Percentiles rank a stretch among this genome's conserved stretches.
phyloP scores from a whole-genome alignment of 768 basidiomycete genomes.

The Rhodotorula graminis region DNA sequence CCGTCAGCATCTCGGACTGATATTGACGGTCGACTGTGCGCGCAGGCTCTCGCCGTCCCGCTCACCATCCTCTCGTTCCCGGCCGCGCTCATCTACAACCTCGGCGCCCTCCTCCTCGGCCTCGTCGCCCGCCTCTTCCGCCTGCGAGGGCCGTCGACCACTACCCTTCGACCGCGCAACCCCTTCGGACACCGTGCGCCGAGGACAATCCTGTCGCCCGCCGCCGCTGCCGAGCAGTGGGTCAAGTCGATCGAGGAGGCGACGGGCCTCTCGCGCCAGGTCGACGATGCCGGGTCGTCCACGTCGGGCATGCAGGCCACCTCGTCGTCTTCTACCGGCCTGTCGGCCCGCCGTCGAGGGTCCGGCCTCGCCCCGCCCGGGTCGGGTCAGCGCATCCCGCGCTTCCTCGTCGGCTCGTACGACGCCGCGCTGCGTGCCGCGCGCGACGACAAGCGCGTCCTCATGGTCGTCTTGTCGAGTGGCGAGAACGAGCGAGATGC shows the following conservation, averaged over 20 bases:
- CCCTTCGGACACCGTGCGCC: constrained; percentile 32
- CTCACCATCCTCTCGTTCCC: constrained; percentile 24
- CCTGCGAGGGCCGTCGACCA: constrained; percentile 48
- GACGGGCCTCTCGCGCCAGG: constrained; percentile 56
- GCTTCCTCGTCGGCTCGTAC: constrained; percentile 75
- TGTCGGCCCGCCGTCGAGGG: background rate
- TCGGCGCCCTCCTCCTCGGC: constrained; percentile 9
- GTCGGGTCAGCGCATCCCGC: constrained; percentile 56
- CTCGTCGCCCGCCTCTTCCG: constrained; percentile 30
- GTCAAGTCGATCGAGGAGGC: constrained; percentile 76
- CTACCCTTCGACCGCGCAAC: constrained; percentile 48
- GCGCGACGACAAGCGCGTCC: constrained; percentile 66
- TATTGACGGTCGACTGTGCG: no score
- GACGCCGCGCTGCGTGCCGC: constrained; percentile 69
- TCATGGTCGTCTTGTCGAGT: constrained; percentile 75
- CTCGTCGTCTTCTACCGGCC: background rate
- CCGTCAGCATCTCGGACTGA: no score
- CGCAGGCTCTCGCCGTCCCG: constrained; percentile 20
- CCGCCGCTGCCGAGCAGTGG: constrained; percentile 68
- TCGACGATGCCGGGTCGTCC: background rate
- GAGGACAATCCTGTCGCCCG: constrained; percentile 46
- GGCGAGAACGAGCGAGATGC: constrained; percentile 84
- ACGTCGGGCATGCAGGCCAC: constrained; percentile 46
- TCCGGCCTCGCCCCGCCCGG: background rate
- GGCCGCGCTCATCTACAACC: constrained; percentile 14